Evolutionary conservation across 164 flowering plant genomes (phyloP).

Genomic region (Taxillus chinensis): DNA sequence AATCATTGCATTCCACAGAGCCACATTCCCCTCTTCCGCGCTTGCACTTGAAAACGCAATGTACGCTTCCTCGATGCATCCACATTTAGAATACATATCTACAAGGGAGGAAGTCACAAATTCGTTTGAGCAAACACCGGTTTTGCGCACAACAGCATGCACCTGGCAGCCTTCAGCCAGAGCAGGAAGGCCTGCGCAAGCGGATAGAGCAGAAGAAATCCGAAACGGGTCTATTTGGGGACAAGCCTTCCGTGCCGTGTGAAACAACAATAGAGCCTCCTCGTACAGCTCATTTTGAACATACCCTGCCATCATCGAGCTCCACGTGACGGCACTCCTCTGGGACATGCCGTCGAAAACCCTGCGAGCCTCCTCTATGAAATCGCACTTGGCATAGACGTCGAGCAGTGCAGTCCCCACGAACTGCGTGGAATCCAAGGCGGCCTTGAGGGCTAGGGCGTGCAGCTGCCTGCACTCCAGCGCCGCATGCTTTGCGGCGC

Average conservation of each 20-base stretch:
- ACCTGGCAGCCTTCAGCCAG: conserved; percentile 69
- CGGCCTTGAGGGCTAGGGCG: conserved; percentile 52
- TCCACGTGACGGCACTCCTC: conserved; percentile 73
- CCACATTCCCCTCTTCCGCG: conserved; percentile 38
- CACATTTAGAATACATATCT: conserved; percentile 86
- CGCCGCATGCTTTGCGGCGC: conserved; percentile 46
- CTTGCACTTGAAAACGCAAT: conserved; percentile 27
- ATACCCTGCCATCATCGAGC: conserved; percentile 76
- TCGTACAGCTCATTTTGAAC: conserved; percentile 68
- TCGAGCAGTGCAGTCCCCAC: conserved; percentile 82
- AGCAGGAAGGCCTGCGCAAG: conserved; percentile 70
- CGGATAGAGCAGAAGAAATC: conserved; percentile 59
- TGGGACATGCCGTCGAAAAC: conserved; percentile 53
- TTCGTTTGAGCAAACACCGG: conserved; percentile 41
- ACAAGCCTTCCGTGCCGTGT: conserved; percentile 25
- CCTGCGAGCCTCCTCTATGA: conserved; percentile 36
- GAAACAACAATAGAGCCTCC: conserved; percentile 56
- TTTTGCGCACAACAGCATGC: conserved; percentile 43
- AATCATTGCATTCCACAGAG: conserved; percentile 74
- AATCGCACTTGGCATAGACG: conserved; percentile 66
- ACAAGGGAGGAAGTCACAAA: conserved; percentile 60
- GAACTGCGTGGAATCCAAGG: conserved; percentile 36
- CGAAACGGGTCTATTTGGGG: conserved; percentile 39
- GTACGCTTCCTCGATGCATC: conserved; percentile 55
- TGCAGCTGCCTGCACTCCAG: conserved; percentile 66